These are phyloP conservation scores for Kwoniella mangroviensis DNA, from an alignment of 768 basidiomycete species.

Conservation along the genomic window DNA sequence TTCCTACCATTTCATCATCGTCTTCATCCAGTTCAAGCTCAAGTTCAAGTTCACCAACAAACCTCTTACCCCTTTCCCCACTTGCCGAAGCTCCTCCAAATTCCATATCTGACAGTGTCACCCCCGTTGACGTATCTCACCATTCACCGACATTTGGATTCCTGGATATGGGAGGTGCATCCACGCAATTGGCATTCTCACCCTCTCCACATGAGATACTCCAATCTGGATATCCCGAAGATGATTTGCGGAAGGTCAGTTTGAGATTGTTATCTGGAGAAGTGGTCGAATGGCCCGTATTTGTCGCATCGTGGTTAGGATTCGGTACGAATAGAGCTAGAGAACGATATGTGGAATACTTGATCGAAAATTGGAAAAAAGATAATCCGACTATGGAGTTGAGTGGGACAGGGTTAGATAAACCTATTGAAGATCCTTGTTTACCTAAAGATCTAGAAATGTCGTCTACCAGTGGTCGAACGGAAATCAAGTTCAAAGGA, in stretches of 20 bases:
- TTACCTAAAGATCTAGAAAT: constrained; percentile 76
- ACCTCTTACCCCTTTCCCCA: constrained; percentile 41
- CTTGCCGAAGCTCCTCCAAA: constrained; percentile 45
- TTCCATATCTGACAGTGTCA: constrained; percentile 43
- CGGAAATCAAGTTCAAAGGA: constrained; percentile 68
- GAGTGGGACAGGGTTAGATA: constrained; percentile 18
- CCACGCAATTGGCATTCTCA: constrained; percentile 98
- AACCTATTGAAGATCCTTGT: constrained; percentile 77
- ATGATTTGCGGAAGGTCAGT: constrained; percentile 77
- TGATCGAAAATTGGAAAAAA: constrained; percentile 66
- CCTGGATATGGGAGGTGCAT: constrained; percentile 98
- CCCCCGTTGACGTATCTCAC: constrained; percentile 56
- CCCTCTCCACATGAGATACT: constrained; percentile 67
- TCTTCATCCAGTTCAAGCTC: constrained; percentile 16
- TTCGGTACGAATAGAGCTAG: constrained; percentile 98
- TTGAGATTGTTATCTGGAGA: constrained; percentile 80
- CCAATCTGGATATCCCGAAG: constrained; percentile 60
- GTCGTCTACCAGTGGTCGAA: not conserved
- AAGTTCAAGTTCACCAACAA: constrained; percentile 14
- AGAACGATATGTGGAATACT: constrained; percentile 81
- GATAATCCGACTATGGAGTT: constrained; percentile 16
- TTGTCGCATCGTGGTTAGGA: constrained; percentile 97
- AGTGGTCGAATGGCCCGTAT: constrained; percentile 87
- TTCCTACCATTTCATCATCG: constrained; percentile 6
- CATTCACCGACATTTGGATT: constrained; percentile 91